Evolutionary conservation across 192 early-diverging fungal genomes (phyloP), one percentile per base, ranked within the genome.

Genomic region (Spizellomyces sp.): DNA sequence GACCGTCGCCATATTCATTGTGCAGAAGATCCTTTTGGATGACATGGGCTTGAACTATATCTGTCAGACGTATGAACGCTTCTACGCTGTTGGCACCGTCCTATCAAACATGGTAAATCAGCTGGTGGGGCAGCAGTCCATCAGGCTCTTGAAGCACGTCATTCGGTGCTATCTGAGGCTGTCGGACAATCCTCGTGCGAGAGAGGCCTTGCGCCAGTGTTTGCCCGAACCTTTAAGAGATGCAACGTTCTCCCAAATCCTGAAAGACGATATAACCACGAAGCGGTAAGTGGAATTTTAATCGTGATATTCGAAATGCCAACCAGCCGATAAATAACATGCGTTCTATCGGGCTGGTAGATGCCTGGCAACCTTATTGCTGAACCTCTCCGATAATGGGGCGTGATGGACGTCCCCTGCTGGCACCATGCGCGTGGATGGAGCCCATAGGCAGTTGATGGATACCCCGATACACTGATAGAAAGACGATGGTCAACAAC

Each of bases 1-100:
- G 75, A 96, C 95, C 42, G 96, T 99, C 45, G 96, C 96, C n/a
- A 99, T 96, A 27, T 98, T 99, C 80, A 96, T 99, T 68, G 95
- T 99, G 47, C 96, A 99, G 79, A 94, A 96, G 69, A 98, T 99
- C 41, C 86, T 99, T 27, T 78, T 94, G 50, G 95, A 98, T 77
- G 95, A 98, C 41, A 90, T 92, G 69, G 96, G 96, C 2, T 84
- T 99, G 56, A 81, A 80, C 58, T 94, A 94, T 74, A 93, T 94
- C 60, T 94, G 93, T 74, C 92, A 94, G 71, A 94, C 92, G 14
- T 93, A 93, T 62, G 92, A 94, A 55, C 88, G 96, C 6, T 93
- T 99, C 77, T 95, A 93, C 70, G 96, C 96, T 52, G 95, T 99
- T 7, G 89, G 90, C n/a, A 94, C 93, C 6, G 95, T 98, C 4